Evolutionary conservation across 495 filamentous ascomycete genomes (phyloP), one percentile per base, ranked within the genome.

Genomic region (Entonaema liquescens): DNA sequence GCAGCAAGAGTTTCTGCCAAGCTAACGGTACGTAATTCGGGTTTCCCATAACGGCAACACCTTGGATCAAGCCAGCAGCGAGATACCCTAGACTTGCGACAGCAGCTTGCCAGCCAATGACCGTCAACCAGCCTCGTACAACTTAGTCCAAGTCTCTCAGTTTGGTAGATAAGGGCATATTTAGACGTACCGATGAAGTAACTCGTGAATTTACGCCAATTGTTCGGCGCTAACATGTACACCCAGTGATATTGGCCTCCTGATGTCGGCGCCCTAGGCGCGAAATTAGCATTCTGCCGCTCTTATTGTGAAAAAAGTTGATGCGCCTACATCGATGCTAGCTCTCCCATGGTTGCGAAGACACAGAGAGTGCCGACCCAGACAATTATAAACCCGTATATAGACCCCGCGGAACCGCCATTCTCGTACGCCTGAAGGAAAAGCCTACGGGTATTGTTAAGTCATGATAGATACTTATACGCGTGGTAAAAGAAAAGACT

Each of bases 31-130:
- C 69, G 23, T 71, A 71, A 4, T 40, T 25, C 36, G 69, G 69
- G 11, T 62, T 38, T 5, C 57, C 69, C 5, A 71, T 42, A 5
- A 71, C 69, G 2, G 59, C 54, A 5, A 71, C 26, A 8, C 87
- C 86, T 74, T 90, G 88, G 40, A 91, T 86, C 6, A 88, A 83
- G 2, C 82, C 87, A 0, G 82, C 87, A 1, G 83, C 82, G 4
- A 90, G 77, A 72, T 87, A 90, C 1, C 83, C 83, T 28, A 82
- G 78, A 2, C 83, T 79, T 2, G 88, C 84, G 15, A 84, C 84
- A 2, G 83, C 79, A 21, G 84, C 84, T 76, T 89, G 85, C 88
- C 89, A 90, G 8, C 86, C 88, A 31, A 85, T 83, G 4, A 85
- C 84, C 31, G 81, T 85, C 23, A 91, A 79, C 89, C 89, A 91